Evolutionary conservation across 129 eudicot species (phyloP).

Genomic region (Flaveria bidentis): DNA sequence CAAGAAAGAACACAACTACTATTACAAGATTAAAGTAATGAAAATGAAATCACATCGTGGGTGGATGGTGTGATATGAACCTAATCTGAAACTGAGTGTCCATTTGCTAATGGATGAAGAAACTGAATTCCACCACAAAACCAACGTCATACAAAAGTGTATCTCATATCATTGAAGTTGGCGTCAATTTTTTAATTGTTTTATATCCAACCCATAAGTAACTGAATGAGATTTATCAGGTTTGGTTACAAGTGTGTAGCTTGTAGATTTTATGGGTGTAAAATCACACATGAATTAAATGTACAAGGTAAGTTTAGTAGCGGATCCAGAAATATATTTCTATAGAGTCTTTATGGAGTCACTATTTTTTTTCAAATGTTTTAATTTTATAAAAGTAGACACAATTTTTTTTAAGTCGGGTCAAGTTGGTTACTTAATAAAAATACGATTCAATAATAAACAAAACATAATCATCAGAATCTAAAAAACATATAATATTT

Average conservation of each 20-base stretch:
- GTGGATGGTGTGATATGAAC: constrained; percentile 6
- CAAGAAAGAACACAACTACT: background rate
- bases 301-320: too few relatives aligned
- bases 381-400: too few relatives aligned
- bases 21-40: background rate
- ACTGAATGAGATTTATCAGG: too few relatives aligned
- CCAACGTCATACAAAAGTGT: background rate
- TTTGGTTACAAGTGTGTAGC: too few relatives aligned
- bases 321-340: too few relatives aligned
- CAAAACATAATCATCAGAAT: too few relatives aligned
- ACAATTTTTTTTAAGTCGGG: too few relatives aligned
- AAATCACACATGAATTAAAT: background rate
- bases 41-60: constrained; percentile 9
- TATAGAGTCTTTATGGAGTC: too few relatives aligned
- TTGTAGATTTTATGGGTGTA: background rate
- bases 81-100: constrained; percentile 13
- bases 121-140: constrained; percentile 16
- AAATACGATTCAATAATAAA: too few relatives aligned
- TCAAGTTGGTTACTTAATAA: too few relatives aligned
- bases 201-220: background rate
- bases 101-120: constrained; percentile 16
- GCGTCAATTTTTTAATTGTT: background rate
- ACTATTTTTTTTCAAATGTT: too few relatives aligned
- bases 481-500: too few relatives aligned
- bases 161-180: constrained; percentile 13